phyloP scores from a whole-genome alignment of 805 yeast genomes.

The Peterozyma toletana region DNA sequence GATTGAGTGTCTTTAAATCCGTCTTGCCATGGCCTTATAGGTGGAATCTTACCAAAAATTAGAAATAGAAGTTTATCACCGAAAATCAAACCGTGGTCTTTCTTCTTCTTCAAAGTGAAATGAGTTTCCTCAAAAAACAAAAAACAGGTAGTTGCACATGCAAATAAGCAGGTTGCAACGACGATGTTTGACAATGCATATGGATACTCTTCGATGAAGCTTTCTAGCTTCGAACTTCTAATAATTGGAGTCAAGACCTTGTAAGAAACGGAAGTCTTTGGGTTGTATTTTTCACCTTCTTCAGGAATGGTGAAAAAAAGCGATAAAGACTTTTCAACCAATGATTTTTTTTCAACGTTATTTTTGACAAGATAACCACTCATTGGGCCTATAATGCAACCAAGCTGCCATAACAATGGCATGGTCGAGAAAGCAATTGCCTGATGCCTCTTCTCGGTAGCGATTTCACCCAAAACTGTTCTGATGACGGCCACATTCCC shows the following conservation, averaged over 20 bases:
- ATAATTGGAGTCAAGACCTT: background rate
- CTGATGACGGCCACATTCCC: slow-evolving; percentile 63
- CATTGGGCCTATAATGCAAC: slow-evolving; percentile 54
- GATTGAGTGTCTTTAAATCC: no score
- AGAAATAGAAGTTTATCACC: slow-evolving; percentile 28
- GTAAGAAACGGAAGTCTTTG: background rate
- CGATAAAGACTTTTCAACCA: background rate
- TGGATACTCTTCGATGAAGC: slow-evolving; percentile 28
- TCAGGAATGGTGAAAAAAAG: background rate
- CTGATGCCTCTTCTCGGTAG: slow-evolving; percentile 49
- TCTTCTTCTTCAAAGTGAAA: slow-evolving; percentile 25
- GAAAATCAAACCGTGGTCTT: slow-evolving; percentile 36
- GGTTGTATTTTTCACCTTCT: background rate
- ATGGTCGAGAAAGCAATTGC: slow-evolving; percentile 55
- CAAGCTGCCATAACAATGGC: slow-evolving; percentile 57
- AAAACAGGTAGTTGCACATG: slow-evolving; percentile 28
- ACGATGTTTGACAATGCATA: slow-evolving; percentile 48
- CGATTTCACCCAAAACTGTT: slow-evolving; percentile 56
- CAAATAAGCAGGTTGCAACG: slow-evolving; percentile 28
- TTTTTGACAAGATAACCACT: background rate
- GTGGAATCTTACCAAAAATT: slow-evolving; percentile 10
- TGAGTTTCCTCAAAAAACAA: slow-evolving; percentile 42
- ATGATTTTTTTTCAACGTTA: background rate
- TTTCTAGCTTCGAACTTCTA: background rate
- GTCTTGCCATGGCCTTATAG: slow-evolving; percentile 10